Percentiles rank a stretch among this genome's conserved stretches.
phyloP scores from a whole-genome alignment of 257 asterid genomes.

The Solanum clarkiae region DNA sequence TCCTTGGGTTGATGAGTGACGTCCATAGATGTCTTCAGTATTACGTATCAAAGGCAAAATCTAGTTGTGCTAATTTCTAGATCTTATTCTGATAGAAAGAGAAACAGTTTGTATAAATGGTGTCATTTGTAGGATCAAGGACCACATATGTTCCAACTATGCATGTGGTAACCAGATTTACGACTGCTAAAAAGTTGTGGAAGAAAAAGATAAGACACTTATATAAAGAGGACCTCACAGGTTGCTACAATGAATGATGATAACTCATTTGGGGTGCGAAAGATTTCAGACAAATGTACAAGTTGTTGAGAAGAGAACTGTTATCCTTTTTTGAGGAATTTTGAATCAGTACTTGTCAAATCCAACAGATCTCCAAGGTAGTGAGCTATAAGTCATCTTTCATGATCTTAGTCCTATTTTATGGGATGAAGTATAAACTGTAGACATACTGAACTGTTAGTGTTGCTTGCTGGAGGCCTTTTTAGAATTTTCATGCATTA shows the following conservation, averaged over 20 bases:
- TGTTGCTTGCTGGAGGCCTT: constrained; percentile 90
- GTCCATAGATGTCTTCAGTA: constrained; percentile 85
- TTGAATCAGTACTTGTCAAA: constrained; percentile 88
- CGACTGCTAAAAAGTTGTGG: constrained; percentile 47
- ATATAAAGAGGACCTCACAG: constrained; percentile 52
- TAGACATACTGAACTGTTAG: constrained; percentile 72
- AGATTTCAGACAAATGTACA: constrained; percentile 64
- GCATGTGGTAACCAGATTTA: constrained; percentile 91
- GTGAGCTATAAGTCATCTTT: constrained; percentile 68
- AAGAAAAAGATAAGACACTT: constrained; percentile 64
- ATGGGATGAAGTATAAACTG: constrained; percentile 66
- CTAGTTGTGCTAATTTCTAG: constrained; percentile 71
- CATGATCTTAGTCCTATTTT: constrained; percentile 56
- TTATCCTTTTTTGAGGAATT: constrained; percentile 63
- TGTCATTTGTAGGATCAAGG: constrained; percentile 50
- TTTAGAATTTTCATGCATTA: constrained; percentile 51
- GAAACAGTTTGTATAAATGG: neutral
- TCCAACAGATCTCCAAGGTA: constrained; percentile 73
- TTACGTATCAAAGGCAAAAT: constrained; percentile 69
- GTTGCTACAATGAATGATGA: constrained; percentile 64
- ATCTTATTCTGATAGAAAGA: neutral
- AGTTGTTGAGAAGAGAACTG: constrained; percentile 70
- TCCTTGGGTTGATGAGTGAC: constrained; percentile 71
- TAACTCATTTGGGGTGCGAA: constrained; percentile 46
- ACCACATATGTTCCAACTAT: constrained; percentile 60